Evolutionary conservation across 305 asterid species (phyloP), one percentile per base, ranked within the genome.

Genomic region (Fraxinus nigra): DNA sequence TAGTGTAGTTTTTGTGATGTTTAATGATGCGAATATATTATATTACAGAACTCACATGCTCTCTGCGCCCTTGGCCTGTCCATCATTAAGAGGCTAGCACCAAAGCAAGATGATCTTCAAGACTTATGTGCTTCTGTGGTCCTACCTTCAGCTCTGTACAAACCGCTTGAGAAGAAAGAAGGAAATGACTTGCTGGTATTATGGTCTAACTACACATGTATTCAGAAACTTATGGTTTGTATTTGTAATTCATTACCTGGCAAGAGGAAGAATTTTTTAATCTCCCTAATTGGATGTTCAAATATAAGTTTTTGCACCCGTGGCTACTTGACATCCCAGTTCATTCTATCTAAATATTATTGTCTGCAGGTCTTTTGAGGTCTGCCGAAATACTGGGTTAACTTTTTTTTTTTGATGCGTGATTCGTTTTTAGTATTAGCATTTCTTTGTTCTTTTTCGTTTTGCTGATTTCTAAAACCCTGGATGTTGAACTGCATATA

Each of bases 21-120:
- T 84, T 82, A 78, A 70, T 87, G 40, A 79, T 84, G n/a, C 84
- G 83, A 40, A 82, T 79, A 70, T 48, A 72, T 38, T 70, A 75
- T 77, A 75, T 86, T 85, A 51, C 97, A 97, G 99, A 95, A 93
- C 85, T 89, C 85, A 69, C 89, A 97, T 83, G 98, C 92, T 38
- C 87, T 93, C 51, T 93, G 94, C 72, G 97, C 93, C 83, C 93
- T 97, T 87, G 98, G 97, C 78, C 83, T 92, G 84, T 83, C 94
- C 51, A 89, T 95, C 78, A 70, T 88, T 76, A 92, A 92, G 87
- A 89, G 95, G 37, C 84, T 95, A 72, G 88, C 87, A 76, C 88
- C 91, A 79, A 90, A 88, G 20, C 91, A 90, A 81, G 93, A 86
- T 75, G 93, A 89, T 81, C 85, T 85, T 81, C 91, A 85, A 85